These are phyloP conservation scores for Thalassiosira mediterranea DNA, from an alignment of 352 stramenopile genomes.

Conservation along the genomic window DNA sequence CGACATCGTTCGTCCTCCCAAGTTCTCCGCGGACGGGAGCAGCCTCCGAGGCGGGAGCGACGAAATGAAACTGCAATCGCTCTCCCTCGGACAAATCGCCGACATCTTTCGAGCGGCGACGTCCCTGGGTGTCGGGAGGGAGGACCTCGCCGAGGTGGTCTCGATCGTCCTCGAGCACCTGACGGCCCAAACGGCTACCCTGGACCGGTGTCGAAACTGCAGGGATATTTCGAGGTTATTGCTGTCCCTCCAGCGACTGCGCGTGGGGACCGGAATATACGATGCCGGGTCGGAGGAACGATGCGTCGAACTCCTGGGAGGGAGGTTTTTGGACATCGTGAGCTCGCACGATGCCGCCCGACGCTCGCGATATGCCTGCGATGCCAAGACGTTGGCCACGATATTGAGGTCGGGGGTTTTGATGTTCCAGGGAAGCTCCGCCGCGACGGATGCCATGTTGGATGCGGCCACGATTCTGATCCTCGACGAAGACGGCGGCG, in stretches of 20 bases:
- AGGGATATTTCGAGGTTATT: conserved; percentile 51
- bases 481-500: conserved; percentile 19
- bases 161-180: conserved; percentile 27
- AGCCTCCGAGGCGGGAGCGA: neutral
- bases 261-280: conserved; percentile 15
- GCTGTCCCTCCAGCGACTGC: conserved; percentile 39
- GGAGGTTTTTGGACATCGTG: conserved; percentile 47
- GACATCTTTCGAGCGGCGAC: conserved; percentile 41
- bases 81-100: conserved; percentile 32
- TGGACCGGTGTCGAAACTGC: conserved; percentile 27
- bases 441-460: conserved; percentile 38
- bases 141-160: conserved; percentile 17
- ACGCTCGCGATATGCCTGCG: conserved; percentile 15
- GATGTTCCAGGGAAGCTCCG: conserved; percentile 35
- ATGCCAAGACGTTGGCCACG: conserved; percentile 41
- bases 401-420: conserved; percentile 60
- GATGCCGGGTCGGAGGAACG: conserved; percentile 11
- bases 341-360: conserved; percentile 2
- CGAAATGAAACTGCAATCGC: conserved; percentile 27
- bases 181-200: conserved; percentile 5
- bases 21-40: conserved; percentile 7
- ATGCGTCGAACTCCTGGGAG: conserved; percentile 30
- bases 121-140: conserved; percentile 24
- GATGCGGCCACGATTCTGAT: conserved; percentile 56
- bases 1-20: conserved; percentile 31